A percentile compares a stretch with the other conserved stretches of the same genome.
Evolutionary conservation across 192 early-diverging fungal species (phyloP).

Genomic region (Rhizophagus prolifer): DNA sequence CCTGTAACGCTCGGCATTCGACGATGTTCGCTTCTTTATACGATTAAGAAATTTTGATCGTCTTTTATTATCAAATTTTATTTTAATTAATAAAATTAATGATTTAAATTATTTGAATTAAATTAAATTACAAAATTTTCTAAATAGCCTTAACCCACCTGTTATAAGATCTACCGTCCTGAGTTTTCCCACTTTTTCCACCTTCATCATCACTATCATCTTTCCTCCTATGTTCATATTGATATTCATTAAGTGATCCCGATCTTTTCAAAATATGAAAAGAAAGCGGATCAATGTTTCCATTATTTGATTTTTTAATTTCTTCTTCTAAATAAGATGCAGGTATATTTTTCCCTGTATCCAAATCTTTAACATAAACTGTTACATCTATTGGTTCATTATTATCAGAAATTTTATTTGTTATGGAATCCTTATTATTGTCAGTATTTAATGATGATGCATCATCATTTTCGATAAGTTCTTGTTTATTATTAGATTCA

Average conservation of each 20-base stretch:
- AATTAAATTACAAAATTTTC: not conserved
- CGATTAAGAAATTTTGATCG: constrained; percentile 16
- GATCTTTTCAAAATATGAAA: constrained; percentile 31
- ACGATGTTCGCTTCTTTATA: constrained; percentile 14
- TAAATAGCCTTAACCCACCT: not conserved
- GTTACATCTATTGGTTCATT: constrained; percentile 20
- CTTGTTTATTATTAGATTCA: not conserved
- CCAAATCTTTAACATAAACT: constrained; percentile 30
- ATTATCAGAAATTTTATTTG: not conserved
- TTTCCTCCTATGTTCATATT: not conserved
- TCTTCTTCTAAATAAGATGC: constrained; percentile 26
- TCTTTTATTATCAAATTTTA: not conserved
- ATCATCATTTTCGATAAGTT: not conserved
- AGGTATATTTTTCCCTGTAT: constrained; percentile 25
- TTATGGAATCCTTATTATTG: not conserved
- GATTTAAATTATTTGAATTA: not conserved
- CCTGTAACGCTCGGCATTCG: constrained; percentile 8
- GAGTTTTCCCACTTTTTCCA: not conserved
- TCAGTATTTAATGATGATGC: constrained; percentile 5
- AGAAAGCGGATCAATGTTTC: constrained; percentile 26
- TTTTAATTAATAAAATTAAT: not conserved
- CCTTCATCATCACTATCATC: not conserved
- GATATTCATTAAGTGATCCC: not conserved
- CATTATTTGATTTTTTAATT: constrained; percentile 25
- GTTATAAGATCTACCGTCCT: not conserved